Evolutionary conservation across 2,329 filamentous ascomycete species (phyloP).

Genomic region (Fusarium transvaalense): DNA sequence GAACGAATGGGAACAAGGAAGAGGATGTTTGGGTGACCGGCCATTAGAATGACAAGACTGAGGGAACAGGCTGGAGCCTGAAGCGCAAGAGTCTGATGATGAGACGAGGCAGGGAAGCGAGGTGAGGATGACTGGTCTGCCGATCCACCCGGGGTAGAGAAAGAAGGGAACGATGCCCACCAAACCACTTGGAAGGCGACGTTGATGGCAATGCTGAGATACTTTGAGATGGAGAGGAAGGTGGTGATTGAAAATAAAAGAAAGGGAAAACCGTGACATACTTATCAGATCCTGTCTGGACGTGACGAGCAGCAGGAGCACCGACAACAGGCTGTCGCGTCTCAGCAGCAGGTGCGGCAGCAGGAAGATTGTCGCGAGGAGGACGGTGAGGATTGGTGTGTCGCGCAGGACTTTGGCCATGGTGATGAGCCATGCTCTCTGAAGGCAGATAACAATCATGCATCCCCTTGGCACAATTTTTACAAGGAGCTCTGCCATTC

Average conservation of each 20-base stretch:
- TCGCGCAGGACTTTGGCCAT: conserved; percentile 69
- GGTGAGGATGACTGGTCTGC: conserved; percentile 34
- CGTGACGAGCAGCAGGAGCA: conserved; percentile 61
- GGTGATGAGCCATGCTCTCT: conserved; percentile 70
- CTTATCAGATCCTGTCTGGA: conserved; percentile 65
- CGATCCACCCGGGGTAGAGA: conserved; percentile 33
- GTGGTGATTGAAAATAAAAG: conserved; percentile 1
- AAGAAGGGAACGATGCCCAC: conserved; percentile 1
- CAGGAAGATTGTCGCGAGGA: conserved; percentile 67
- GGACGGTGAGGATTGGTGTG: conserved; percentile 62
- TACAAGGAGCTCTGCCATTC: conserved; percentile 71
- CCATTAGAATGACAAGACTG: conserved; percentile 38
- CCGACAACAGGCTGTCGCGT: conserved; percentile 59
- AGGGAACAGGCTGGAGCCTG: conserved; percentile 29
- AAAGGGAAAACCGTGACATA: conserved; percentile 55
- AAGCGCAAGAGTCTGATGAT: conserved; percentile 31
- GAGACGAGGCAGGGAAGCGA: conserved; percentile 36
- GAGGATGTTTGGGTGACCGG: conserved; percentile 35
- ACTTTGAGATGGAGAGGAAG: conserved; percentile 3
- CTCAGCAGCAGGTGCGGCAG: conserved; percentile 61
- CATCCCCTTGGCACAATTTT: conserved; percentile 73
- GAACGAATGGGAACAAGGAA: conserved; percentile 38
- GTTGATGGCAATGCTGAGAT: conserved; percentile 6
- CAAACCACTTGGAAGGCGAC: conserved; percentile 4
- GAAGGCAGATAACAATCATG: conserved; percentile 73